Evolutionary conservation across 2,329 filamentous ascomycete genomes (phyloP), one percentile per base, ranked within the genome.

Genomic region (Hypoxylon sp.): DNA sequence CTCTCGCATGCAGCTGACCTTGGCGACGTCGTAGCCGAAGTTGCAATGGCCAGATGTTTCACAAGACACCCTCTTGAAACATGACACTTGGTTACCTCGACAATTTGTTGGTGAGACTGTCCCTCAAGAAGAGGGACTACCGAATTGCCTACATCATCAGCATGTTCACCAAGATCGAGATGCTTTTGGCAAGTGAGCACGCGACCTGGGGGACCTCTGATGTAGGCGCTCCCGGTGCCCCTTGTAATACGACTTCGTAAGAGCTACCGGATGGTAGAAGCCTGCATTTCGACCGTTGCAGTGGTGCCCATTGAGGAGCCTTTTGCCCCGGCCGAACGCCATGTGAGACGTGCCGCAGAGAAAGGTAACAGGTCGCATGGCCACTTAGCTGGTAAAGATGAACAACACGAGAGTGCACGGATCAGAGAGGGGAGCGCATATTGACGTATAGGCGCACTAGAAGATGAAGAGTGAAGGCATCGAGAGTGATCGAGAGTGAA

Each of bases 311-410:
- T 46, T 53, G 51, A 24, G 51, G 44, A 46, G 16, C 36, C 7
- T 44, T 49, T 61, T 50, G 36, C 45, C 45, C 32, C 38, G 58
- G 48, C 56, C 40, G 54, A 63, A 38, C 16, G 16, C 48, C 42
- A 61, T 65, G 36, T 44, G 22, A 55, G 42, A 16, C 22, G 42
- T 20, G 26, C 46, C 30, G 32, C 40, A 44, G 49, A 55, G 64
- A 67, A 30, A 65, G 58, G 64, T 26, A 67, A 62, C 6, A 46
- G 42, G 56, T 67, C 64, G 64, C 61, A 63, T 65, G 67, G 63
- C 44, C 61, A 36, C 24, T 54, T 61, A 46, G 51, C 58, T 28
- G 14, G 30, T 22, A 28, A 49, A 40, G 32, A 32, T n/a, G 16
- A 40, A 12, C 32, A 46, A 52, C 36, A 60, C 40, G 55, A 32